These are phyloP conservation scores for Ramaria sp. DNA, from an alignment of 768 basidiomycete genomes.

Conservation along the genomic window DNA sequence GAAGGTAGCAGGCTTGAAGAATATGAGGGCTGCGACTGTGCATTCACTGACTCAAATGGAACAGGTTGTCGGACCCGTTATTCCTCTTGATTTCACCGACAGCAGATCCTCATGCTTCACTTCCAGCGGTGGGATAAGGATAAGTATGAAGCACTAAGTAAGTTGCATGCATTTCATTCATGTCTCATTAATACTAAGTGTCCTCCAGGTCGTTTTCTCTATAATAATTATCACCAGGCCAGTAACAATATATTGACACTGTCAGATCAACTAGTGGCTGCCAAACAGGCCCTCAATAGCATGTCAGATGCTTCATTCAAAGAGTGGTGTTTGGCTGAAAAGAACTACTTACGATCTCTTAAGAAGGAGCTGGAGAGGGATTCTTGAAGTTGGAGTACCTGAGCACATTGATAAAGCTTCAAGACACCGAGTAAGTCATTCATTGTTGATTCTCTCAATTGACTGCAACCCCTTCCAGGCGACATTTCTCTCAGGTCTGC, in stretches of 20 bases:
- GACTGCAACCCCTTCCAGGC: neutral
- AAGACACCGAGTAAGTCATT: neutral
- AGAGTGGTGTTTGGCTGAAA: neutral
- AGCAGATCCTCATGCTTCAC: conserved; percentile 16
- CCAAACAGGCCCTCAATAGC: neutral
- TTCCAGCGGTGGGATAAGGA: conserved; percentile 15
- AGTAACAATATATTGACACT: neutral
- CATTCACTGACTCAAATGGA: conserved; percentile 19
- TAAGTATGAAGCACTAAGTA: conserved; percentile 18
- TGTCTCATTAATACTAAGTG: neutral
- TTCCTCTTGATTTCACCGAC: conserved; percentile 18
- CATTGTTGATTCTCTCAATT: neutral
- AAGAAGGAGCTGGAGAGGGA: neutral
- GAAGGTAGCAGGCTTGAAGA: conserved; percentile 18
- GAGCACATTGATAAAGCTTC: neutral
- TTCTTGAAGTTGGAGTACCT: neutral
- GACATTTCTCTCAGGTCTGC: neutral
- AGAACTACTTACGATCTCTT: neutral
- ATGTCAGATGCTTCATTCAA: neutral
- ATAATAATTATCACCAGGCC: neutral
- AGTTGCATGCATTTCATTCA: neutral
- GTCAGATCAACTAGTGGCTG: neutral
- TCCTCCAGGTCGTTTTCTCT: neutral
- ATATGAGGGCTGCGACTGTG: conserved; percentile 19
- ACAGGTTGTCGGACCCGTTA: conserved; percentile 15